Percentiles rank a stretch among this genome's conserved stretches.
phyloP scores from a whole-genome alignment of 441 rosid genomes.

The Metrosideros polymorpha region DNA sequence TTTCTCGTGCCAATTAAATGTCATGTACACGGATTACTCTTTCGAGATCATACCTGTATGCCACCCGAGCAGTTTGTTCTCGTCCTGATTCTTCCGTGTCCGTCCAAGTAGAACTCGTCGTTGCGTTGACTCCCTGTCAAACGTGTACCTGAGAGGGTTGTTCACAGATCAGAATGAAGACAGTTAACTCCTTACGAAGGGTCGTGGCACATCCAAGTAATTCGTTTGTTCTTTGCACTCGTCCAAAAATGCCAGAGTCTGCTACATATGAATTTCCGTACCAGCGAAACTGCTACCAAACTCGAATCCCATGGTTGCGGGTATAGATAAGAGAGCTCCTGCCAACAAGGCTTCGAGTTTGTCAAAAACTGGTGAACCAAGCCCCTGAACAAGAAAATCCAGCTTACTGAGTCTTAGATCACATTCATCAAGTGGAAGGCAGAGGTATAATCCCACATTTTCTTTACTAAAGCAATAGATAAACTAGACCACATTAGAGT shows the following conservation, averaged over 20 bases:
- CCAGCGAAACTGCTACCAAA: conserved; percentile 96
- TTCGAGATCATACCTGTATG: conserved; percentile 48
- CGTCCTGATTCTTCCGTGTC: conserved; percentile 60
- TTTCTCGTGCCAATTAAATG: not conserved
- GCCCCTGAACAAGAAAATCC: conserved; percentile 45
- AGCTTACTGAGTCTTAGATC: not conserved
- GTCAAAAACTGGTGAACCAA: conserved; percentile 92
- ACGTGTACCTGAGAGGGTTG: conserved; percentile 45
- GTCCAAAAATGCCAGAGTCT: not conserved
- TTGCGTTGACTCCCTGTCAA: conserved; percentile 90
- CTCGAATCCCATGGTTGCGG: conserved; percentile 93
- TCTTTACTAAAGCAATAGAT: not conserved
- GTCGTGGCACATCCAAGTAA: not conserved
- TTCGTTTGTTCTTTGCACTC: not conserved
- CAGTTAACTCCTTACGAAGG: not conserved
- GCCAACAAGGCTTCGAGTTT: conserved; percentile 91
- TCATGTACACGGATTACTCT: not conserved
- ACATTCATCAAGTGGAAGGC: not conserved
- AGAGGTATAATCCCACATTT: not conserved
- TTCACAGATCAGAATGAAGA: not conserved
- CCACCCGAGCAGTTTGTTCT: conserved; percentile 95
- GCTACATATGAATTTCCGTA: conserved; percentile 7
- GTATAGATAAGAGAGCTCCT: conserved; percentile 79
- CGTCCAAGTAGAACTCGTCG: conserved; percentile 72
- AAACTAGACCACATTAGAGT: not conserved